A percentile compares a stretch with the other conserved stretches of the same genome.
These are phyloP conservation scores for Tetrapyrgos nigripes DNA, from an alignment of 1,284 basidiomycete species.

Conservation along the genomic window DNA sequence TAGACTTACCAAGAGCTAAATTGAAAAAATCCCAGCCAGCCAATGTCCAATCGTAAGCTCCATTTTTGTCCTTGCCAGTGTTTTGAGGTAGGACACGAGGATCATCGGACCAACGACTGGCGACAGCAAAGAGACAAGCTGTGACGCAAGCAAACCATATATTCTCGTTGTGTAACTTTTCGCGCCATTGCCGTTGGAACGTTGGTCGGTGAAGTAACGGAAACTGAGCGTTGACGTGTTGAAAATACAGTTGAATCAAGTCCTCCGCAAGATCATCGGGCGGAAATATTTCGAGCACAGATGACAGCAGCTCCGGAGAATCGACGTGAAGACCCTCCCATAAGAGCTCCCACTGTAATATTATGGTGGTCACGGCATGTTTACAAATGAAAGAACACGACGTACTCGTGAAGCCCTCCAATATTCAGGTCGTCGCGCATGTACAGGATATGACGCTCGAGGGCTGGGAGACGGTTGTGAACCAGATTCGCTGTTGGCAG, in stretches of 20 bases:
- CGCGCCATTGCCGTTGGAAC: slow-evolving; percentile 66
- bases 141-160: slow-evolving; percentile 66
- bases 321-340: slow-evolving; percentile 55
- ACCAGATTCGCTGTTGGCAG: background rate
- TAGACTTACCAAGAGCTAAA: slow-evolving; percentile 50
- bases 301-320: slow-evolving; percentile 40
- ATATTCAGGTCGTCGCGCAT: slow-evolving; percentile 41
- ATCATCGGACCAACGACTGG: slow-evolving; percentile 73
- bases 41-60: slow-evolving; percentile 50
- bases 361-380: background rate
- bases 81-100: slow-evolving; percentile 59
- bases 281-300: slow-evolving; percentile 57
- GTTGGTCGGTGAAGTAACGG: slow-evolving; percentile 75
- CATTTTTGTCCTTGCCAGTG: slow-evolving; percentile 28
- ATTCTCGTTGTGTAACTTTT: slow-evolving; percentile 57
- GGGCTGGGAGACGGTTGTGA: background rate
- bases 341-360: slow-evolving; percentile 61
- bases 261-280: slow-evolving; percentile 58
- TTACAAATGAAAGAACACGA: slow-evolving; percentile 9
- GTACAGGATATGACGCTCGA: background rate
- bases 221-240: slow-evolving; percentile 57
- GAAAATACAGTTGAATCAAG: slow-evolving; percentile 75
- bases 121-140: slow-evolving; percentile 72
- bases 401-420: slow-evolving; percentile 47
- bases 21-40: slow-evolving; percentile 76